phyloP scores from a whole-genome alignment of 179 eudicot genomes.

The Corrigiola litoralis region DNA sequence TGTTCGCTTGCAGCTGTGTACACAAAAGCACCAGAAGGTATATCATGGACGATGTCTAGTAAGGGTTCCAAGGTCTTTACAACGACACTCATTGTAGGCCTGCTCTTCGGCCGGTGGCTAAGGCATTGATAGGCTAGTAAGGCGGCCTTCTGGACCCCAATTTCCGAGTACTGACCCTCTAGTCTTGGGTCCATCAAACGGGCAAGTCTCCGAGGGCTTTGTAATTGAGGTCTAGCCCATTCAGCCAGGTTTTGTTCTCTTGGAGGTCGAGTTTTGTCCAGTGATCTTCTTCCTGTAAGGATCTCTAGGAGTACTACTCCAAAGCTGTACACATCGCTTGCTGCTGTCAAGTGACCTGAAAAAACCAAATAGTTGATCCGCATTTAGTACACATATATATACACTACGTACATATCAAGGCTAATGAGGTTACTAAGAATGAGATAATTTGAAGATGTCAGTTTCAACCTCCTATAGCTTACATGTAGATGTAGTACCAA shows the following conservation, averaged over 20 bases:
- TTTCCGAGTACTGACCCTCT: constrained; percentile 36
- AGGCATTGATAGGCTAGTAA: constrained; percentile 46
- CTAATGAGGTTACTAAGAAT: no score
- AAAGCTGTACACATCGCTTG: constrained; percentile 53
- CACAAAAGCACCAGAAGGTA: constrained; percentile 55
- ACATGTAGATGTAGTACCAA: no score
- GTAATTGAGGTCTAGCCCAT: constrained; percentile 49
- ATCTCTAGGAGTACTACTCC: constrained; percentile 52
- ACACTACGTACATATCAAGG: no score
- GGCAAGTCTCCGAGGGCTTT: constrained; percentile 32
- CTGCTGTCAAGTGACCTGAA: constrained; percentile 50
- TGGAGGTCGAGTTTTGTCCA: constrained; percentile 39
- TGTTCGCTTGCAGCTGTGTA: constrained; percentile 45
- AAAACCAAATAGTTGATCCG: no score
- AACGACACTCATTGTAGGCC: constrained; percentile 42
- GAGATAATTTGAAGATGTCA: no score
- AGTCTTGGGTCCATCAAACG: constrained; percentile 46
- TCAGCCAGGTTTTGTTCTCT: constrained; percentile 48
- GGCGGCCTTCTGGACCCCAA: constrained; percentile 43
- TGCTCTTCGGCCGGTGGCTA: constrained; percentile 38
- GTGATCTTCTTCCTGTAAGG: constrained; percentile 41
- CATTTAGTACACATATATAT: no score
- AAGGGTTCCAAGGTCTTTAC: constrained; percentile 41
- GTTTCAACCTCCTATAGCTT: no score
- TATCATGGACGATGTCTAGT: constrained; percentile 27